phyloP scores from a whole-genome alignment of 202 grass and related monocot species.

The Cymbopogon flexuosus region DNA sequence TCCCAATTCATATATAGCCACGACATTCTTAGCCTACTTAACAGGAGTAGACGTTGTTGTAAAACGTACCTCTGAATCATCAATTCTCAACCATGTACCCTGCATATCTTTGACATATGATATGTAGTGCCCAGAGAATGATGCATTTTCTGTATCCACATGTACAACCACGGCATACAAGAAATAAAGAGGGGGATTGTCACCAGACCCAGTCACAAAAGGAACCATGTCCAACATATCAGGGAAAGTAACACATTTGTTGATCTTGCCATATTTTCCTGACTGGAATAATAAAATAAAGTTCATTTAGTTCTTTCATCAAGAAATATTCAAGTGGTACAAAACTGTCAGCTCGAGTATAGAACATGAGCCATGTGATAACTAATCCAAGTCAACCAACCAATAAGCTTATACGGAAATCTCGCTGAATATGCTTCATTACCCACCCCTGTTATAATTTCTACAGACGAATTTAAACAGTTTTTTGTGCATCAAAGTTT shows the following conservation, averaged over 20 bases:
- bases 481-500: not conserved
- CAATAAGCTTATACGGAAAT: not conserved
- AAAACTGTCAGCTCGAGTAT: not conserved
- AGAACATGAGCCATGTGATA: not conserved
- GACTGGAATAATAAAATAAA: constrained; percentile 53
- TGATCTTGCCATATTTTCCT: constrained; percentile 99
- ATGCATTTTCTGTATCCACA: constrained; percentile 92
- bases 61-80: constrained; percentile 85
- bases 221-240: constrained; percentile 99
- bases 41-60: constrained; percentile 6
- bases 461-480: not conserved
- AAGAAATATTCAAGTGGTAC: not conserved
- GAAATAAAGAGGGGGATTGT: constrained; percentile 89
- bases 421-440: not conserved
- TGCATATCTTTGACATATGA: constrained; percentile 98
- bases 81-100: constrained; percentile 94
- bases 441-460: not conserved
- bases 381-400: constrained; percentile 1
- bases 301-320: constrained; percentile 23
- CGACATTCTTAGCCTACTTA: constrained; percentile 23
- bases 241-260: constrained; percentile 97
- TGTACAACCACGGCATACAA: constrained; percentile 96
- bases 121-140: constrained; percentile 94
- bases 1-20: not conserved
- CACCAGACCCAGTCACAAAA: constrained; percentile 82